phyloP scores from a whole-genome alignment of 2,329 filamentous ascomycete genomes.

The Phialophora expanda region DNA sequence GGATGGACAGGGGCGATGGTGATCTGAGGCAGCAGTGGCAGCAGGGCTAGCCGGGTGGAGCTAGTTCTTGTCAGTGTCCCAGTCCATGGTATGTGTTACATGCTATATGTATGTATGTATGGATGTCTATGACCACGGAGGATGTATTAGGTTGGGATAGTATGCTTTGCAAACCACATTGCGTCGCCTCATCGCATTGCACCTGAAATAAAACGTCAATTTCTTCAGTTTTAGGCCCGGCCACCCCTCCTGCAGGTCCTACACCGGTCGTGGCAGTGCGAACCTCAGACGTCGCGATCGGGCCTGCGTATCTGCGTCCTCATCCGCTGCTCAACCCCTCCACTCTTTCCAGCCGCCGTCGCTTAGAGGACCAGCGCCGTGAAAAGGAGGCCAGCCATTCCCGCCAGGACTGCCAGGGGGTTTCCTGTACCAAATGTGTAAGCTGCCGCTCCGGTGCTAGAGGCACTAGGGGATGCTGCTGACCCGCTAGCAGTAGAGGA shows the following conservation, averaged over 20 bases:
- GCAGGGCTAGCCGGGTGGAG: neutral
- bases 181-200: neutral
- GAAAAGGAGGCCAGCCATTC: slow-evolving; percentile 16
- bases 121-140: neutral
- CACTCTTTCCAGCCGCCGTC: slow-evolving; percentile 12
- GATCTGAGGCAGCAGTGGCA: neutral
- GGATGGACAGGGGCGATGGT: slow-evolving; percentile 41
- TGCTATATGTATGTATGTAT: neutral
- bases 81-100: neutral
- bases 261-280: neutral
- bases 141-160: neutral
- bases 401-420: slow-evolving; percentile 11
- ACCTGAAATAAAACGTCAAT: neutral
- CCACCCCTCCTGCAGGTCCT: neutral
- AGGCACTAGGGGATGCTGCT: slow-evolving; percentile 16
- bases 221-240: neutral
- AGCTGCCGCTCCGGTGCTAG: slow-evolving; percentile 24
- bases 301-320: neutral
- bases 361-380: slow-evolving; percentile 17
- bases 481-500: slow-evolving; percentile 19
- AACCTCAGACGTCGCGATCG: neutral
- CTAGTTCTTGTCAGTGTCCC: neutral
- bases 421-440: slow-evolving; percentile 14
- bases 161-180: neutral
- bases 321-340: neutral